Conservation (phyloP, 176 grass and related monocot species). For the Aegilops sharonensis region DNA sequence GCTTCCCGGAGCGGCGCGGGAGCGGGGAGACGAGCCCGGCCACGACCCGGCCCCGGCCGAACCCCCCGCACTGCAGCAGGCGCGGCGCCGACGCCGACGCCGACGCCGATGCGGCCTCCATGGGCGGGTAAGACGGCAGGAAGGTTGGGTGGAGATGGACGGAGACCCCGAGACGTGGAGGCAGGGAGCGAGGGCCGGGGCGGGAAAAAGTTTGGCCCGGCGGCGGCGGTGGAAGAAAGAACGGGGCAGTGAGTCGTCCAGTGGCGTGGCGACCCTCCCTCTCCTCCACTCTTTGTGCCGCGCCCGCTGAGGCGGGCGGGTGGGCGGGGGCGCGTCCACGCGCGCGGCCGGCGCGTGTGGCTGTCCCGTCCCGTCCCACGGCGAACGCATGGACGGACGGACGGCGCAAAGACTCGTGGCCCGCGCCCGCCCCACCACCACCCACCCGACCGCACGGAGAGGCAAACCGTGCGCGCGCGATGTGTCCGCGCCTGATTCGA, state of each 20-base stretch:
- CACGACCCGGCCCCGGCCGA: conserved; percentile 27
- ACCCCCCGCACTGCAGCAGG: conserved; percentile 66
- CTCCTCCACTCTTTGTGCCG: background rate
- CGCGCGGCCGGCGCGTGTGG: background rate
- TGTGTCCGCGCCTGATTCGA: background rate
- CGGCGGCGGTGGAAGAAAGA: no score
- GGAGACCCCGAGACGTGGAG: background rate
- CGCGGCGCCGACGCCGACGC: conserved; percentile 42
- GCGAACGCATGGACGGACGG: background rate
- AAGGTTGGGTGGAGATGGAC: background rate
- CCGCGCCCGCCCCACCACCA: background rate
- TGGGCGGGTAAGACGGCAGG: background rate
- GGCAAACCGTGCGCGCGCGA: background rate
- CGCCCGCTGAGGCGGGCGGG: background rate
- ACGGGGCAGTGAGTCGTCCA: background rate
- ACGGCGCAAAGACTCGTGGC: background rate
- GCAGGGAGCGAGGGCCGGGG: no score
- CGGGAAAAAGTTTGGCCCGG: no score
- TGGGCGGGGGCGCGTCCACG: conserved; percentile 19
- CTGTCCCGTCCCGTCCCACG: background rate
- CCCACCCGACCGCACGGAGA: no score
- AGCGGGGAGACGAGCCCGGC: conserved; percentile 22
- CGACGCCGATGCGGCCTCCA: conserved; percentile 49
- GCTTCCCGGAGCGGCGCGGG: background rate
- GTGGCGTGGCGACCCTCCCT: no score